Evolutionary conservation across 2,329 filamentous ascomycete genomes (phyloP).

Genomic region (Aureobasidium sp.): DNA sequence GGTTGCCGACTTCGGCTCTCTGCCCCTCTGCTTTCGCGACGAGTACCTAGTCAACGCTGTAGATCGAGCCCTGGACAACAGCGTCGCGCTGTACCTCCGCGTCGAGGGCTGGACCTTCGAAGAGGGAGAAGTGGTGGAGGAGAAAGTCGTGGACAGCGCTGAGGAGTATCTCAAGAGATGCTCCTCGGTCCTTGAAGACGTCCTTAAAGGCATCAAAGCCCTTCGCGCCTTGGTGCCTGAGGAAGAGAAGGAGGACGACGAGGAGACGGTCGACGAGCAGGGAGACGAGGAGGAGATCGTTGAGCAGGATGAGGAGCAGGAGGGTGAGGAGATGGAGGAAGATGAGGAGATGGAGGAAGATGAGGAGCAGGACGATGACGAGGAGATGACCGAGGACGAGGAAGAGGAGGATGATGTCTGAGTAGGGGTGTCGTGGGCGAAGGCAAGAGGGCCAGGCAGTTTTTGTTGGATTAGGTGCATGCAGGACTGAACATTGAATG

Average conservation of each 20-base stretch:
- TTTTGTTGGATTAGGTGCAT: neutral
- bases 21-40: neutral
- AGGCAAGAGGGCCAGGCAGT: neutral
- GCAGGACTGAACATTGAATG: neutral
- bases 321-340: neutral
- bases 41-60: neutral
- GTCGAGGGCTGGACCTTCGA: neutral
- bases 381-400: neutral
- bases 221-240: neutral
- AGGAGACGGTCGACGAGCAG: too few species aligned
- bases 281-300: too few species aligned
- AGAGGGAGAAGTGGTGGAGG: neutral
- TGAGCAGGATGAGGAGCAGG: neutral
- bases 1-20: neutral
- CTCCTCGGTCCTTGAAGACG: neutral
- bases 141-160: neutral
- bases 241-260: too few species aligned
- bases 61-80: neutral
- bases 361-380: neutral
- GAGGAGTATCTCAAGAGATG: neutral
- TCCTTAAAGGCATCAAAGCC: neutral
- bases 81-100: neutral
- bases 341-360: neutral
- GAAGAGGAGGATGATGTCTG: neutral
- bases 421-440: neutral